phyloP scores from a whole-genome alignment of 2,329 filamentous ascomycete genomes.

The Pseudocercospora fuligena region DNA sequence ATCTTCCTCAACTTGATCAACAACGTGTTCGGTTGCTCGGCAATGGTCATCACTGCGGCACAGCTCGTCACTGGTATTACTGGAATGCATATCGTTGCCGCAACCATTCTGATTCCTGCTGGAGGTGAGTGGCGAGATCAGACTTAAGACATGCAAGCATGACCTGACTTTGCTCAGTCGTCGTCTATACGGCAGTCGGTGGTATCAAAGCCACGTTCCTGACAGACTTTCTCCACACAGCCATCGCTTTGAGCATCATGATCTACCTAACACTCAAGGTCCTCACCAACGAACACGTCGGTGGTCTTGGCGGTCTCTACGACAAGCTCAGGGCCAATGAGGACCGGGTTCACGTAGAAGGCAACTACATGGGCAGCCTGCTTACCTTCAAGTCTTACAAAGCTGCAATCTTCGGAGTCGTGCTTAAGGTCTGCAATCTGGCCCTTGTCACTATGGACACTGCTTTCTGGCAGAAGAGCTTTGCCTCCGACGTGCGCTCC shows the following conservation, averaged over 20 bases:
- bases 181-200: constrained; percentile 54
- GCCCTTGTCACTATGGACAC: constrained; percentile 58
- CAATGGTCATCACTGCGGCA: constrained; percentile 37
- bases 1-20: constrained; percentile 38
- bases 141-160: neutral
- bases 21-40: constrained; percentile 46
- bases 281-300: constrained; percentile 49
- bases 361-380: constrained; percentile 54
- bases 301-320: constrained; percentile 51
- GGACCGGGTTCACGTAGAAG: constrained; percentile 44
- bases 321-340: constrained; percentile 53
- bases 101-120: constrained; percentile 52
- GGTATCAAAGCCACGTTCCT: constrained; percentile 56
- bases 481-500: constrained; percentile 50
- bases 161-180: constrained; percentile 41
- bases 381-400: constrained; percentile 54
- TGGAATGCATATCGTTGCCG: constrained; percentile 54
- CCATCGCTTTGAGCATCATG: constrained; percentile 53
- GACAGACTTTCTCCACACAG: constrained; percentile 55
- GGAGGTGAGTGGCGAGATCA: constrained; percentile 44
- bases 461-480: constrained; percentile 58
- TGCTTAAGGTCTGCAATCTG: constrained; percentile 56
- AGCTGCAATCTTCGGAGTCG: constrained; percentile 47
- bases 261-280: constrained; percentile 55
- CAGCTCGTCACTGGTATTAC: constrained; percentile 43